These are phyloP conservation scores for Fusarium drepaniforme DNA, from an alignment of 2,329 filamentous ascomycete genomes.

Conservation along the genomic window DNA sequence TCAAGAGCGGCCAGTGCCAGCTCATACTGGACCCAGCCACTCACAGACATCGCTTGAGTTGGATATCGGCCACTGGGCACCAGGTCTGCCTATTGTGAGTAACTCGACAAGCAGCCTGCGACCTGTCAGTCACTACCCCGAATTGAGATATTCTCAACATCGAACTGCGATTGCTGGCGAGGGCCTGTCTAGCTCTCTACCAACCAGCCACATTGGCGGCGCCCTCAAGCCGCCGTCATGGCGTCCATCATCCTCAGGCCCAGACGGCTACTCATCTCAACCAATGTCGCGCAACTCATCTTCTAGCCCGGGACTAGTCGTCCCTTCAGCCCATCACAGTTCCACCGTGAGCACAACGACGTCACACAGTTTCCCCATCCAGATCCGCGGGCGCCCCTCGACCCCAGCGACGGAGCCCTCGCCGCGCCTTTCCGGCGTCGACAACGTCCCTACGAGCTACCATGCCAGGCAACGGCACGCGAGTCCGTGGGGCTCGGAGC, in stretches of 20 bases:
- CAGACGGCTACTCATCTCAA: slow-evolving; percentile 36
- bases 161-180: slow-evolving; percentile 24
- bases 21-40: slow-evolving; percentile 11
- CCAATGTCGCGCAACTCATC: slow-evolving; percentile 35
- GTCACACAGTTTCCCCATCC: slow-evolving; percentile 6
- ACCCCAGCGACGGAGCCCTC: slow-evolving; percentile 35
- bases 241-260: slow-evolving; percentile 17
- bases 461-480: slow-evolving; percentile 28
- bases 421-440: slow-evolving; percentile 21
- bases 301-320: slow-evolving; percentile 20
- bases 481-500: slow-evolving; percentile 32
- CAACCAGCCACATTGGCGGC: slow-evolving; percentile 27
- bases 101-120: slow-evolving; percentile 30
- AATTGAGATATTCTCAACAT: neutral
- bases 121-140: slow-evolving; percentile 2
- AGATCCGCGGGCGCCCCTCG: slow-evolving; percentile 26
- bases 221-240: slow-evolving; percentile 31
- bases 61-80: slow-evolving; percentile 29
- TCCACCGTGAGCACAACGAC: slow-evolving; percentile 5
- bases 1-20: slow-evolving; percentile 1
- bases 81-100: slow-evolving; percentile 26
- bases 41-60: slow-evolving; percentile 29
- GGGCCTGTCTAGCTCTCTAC: slow-evolving; percentile 24
- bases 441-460: slow-evolving; percentile 22
- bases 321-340: neutral